Conservation (phyloP, 2,329 filamentous ascomycete genomes). For the Fusarium clavum region DNA sequence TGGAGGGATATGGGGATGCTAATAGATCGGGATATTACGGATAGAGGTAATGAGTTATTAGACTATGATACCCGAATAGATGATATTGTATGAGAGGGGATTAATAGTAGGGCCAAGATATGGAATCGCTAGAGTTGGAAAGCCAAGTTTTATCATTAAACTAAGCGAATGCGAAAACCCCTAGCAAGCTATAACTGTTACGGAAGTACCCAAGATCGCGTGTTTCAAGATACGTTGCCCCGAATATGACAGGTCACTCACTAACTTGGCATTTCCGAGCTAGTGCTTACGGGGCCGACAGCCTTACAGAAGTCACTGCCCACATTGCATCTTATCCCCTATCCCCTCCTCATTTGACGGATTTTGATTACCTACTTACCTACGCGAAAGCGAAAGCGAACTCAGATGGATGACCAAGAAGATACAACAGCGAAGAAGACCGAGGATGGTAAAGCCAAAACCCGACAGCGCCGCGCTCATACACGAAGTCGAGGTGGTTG, state of each 20-base stretch:
- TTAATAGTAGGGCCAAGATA: neutral
- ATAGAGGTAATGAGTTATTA: neutral
- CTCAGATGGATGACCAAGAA: neutral
- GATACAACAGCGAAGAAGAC: neutral
- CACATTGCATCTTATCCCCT: neutral
- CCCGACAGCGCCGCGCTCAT: slow-evolving; percentile 13
- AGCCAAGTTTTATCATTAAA: neutral
- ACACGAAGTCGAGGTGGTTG: slow-evolving; percentile 21
- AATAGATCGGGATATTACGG: slow-evolving; percentile 1
- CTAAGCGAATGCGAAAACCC: neutral
- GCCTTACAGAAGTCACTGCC: neutral
- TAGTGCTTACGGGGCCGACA: slow-evolving; percentile 11
- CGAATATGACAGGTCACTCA: neutral
- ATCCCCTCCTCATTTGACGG: neutral
- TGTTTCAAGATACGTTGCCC: too few relatives aligned
- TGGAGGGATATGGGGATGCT: slow-evolving; percentile 34
- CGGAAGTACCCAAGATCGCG: neutral
- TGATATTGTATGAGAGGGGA: neutral
- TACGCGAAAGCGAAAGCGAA: neutral
- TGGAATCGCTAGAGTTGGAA: neutral
- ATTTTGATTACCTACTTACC: neutral
- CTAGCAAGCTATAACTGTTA: neutral
- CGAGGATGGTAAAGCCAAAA: neutral
- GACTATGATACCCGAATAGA: neutral
- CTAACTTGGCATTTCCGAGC: neutral